Evolutionary conservation across 2,329 filamentous ascomycete genomes (phyloP), one percentile per base, ranked within the genome.

Genomic region (Apiospora hydei): DNA sequence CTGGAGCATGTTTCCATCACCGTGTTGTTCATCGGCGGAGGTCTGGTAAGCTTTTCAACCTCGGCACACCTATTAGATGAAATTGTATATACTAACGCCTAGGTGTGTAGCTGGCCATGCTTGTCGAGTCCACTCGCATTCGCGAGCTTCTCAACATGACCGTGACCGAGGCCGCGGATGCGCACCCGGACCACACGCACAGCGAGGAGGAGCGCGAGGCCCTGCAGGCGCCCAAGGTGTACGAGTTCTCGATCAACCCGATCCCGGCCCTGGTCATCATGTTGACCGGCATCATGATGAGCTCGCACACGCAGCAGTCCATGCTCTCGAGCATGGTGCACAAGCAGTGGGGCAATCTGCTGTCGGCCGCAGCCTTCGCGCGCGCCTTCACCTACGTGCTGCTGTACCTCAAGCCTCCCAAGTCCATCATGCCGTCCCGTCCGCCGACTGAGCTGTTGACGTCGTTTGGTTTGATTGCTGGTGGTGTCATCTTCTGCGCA

Each of bases 1-100:
- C 85, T 98, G 26, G 95, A 98, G 83, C 96, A 98, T 81, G 85
- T 97, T 67, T 96, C 95, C 16, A 98, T 98, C 77, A 95, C 96
- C 0, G 87, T 98, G 67, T 90, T 98, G 81, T 98, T 98, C 84
- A 94, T 98, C 74, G 96, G 96, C 71, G 96, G 95, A 76, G 96
- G 96, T 67, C 80, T 98, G 83, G 92, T 95, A 83, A 86, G 90
- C 86, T 66, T 21, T 30, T 30, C 21, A 68, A n/a, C 14, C 14
- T 46, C 10, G 14, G 14, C 41, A 21, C 11, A 21, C 11, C 34
- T 8, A n/a, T n/a, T 4, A 4, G 4, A 64, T 64, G 14, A n/a
- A 38, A 64, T 21, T n/a, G 3, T 2, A n/a, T 41, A n/a, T 41
- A 21, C 34, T 64, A 41, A 64, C 30, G 11, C 57, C 67, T 26